Percentiles rank a stretch among this genome's conserved stretches.
These are phyloP conservation scores for Penicillium mononematosum DNA, from an alignment of 495 filamentous ascomycete species.

Conservation along the genomic window DNA sequence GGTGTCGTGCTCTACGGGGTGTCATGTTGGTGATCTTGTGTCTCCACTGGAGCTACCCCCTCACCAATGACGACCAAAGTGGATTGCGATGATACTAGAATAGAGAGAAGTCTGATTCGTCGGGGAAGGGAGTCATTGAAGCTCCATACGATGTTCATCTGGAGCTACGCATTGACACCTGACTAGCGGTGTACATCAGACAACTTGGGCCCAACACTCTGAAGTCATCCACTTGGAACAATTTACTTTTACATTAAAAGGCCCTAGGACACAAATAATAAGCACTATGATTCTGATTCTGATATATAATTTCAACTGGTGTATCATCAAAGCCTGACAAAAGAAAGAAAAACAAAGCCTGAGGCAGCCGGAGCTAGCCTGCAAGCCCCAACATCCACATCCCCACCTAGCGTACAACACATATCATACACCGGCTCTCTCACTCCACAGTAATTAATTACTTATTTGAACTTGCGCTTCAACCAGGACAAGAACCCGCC, in stretches of 20 bases:
- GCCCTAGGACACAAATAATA: constrained; percentile 11
- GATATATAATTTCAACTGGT: constrained; percentile 35
- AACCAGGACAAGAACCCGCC: constrained; percentile 30
- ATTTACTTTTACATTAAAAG: neutral
- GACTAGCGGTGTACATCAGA: constrained; percentile 19
- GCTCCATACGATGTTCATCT: neutral
- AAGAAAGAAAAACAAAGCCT: constrained; percentile 12
- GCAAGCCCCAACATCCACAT: neutral
- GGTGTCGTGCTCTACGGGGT: no score
- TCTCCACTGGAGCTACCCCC: no score
- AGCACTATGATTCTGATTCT: constrained; percentile 24
- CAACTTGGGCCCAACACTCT: neutral
- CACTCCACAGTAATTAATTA: constrained; percentile 4
- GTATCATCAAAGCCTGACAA: constrained; percentile 29
- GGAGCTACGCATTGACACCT: constrained; percentile 14
- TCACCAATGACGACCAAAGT: no score
- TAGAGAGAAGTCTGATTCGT: neutral
- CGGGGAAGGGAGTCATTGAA: neutral
- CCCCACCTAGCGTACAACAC: constrained; percentile 11
- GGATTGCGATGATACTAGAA: no score
- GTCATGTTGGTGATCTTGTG: no score
- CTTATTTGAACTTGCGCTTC: constrained; percentile 35
- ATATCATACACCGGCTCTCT: constrained; percentile 29
- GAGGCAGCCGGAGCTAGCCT: constrained; percentile 3
- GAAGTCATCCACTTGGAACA: neutral